Evolutionary conservation across 495 filamentous ascomycete genomes (phyloP).

Genomic region (Darksidea phi): DNA sequence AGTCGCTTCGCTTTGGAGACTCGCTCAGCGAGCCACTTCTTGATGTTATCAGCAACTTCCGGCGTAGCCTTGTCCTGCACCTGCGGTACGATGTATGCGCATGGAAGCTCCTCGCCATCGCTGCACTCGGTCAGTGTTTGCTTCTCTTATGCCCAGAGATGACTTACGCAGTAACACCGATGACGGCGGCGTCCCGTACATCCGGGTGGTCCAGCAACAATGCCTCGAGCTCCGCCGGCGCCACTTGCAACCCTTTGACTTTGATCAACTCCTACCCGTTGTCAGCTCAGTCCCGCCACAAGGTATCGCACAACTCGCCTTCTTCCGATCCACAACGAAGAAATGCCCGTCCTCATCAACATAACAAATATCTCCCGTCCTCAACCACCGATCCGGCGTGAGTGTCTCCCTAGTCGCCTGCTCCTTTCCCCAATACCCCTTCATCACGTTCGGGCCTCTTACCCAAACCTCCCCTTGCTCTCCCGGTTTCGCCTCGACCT

Average conservation of each 20-base stretch:
- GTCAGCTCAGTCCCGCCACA: not conserved
- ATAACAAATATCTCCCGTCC: constrained; percentile 45
- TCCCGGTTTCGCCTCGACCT: constrained; percentile 33
- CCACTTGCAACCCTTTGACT: constrained; percentile 46
- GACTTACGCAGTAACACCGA: constrained; percentile 42
- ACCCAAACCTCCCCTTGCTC: constrained; percentile 44
- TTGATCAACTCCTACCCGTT: constrained; percentile 44
- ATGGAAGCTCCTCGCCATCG: constrained; percentile 41
- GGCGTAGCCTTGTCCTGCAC: constrained; percentile 19
- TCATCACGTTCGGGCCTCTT: constrained; percentile 45
- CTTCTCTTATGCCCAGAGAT: not conserved
- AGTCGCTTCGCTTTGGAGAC: constrained; percentile 42
- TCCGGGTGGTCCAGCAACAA: constrained; percentile 43
- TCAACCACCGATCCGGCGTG: constrained; percentile 44
- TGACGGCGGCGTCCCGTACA: constrained; percentile 43
- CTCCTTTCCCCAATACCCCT: constrained; percentile 45
- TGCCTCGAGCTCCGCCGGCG: constrained; percentile 45
- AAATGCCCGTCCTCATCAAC: constrained; percentile 39
- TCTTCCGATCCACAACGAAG: constrained; percentile 47
- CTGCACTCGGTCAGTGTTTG: constrained; percentile 19
- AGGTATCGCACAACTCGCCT: constrained; percentile 29
- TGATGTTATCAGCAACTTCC: constrained; percentile 36
- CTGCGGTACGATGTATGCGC: constrained; percentile 42
- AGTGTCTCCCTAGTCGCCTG: constrained; percentile 43
- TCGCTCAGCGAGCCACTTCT: constrained; percentile 34